These are phyloP conservation scores for Zasmidium citrigriseum DNA, from an alignment of 2,329 filamentous ascomycete species.

Conservation along the genomic window DNA sequence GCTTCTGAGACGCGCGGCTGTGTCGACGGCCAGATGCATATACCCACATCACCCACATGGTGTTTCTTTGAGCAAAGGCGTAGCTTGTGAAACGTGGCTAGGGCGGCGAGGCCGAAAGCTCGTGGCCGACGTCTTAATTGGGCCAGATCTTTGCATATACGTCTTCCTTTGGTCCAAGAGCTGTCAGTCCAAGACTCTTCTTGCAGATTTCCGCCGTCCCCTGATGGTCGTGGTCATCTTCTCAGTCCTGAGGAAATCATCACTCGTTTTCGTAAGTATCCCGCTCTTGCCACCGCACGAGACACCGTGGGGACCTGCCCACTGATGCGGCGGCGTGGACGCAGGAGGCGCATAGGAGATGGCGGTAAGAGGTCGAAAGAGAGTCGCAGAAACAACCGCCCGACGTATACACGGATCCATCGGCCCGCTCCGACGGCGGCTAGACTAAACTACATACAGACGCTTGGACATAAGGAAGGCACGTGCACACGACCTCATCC, in stretches of 20 bases:
- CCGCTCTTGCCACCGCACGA: background rate
- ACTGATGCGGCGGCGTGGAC: background rate
- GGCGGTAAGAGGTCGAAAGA: background rate
- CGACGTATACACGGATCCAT: background rate
- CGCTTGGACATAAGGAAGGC: background rate
- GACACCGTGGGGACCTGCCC: background rate
- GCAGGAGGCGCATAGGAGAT: background rate
- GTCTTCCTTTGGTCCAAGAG: no score
- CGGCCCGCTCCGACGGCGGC: background rate
- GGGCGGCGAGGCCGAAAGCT: no score
- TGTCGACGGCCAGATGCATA: background rate
- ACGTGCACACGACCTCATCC: no score
- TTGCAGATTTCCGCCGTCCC: no score
- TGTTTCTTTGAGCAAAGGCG: background rate
- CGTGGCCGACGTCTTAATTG: no score
- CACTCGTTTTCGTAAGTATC: background rate
- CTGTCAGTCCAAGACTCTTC: no score
- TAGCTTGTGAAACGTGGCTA: background rate
- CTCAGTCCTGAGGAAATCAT: no score
- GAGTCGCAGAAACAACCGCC: background rate
- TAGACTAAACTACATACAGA: no score
- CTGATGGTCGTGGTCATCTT: no score
- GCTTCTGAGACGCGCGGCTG: background rate
- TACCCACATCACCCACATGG: background rate
- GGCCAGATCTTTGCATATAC: no score